Conservation (phyloP, 345 rosid genomes). For the Bruguiera parviflora region DNA sequence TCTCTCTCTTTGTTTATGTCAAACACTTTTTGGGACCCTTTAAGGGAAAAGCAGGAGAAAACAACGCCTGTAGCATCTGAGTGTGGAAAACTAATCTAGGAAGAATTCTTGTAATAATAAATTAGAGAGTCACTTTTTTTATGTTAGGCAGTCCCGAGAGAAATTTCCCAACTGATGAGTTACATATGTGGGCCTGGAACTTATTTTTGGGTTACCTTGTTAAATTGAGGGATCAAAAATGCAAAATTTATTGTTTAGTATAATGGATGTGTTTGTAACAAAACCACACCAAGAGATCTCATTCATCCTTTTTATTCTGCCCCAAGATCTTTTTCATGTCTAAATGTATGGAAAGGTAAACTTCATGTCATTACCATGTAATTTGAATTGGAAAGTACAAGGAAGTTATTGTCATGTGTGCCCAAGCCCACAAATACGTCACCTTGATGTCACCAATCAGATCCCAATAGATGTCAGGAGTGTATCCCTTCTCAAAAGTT, state of each 20-base stretch:
- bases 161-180: too few relatives aligned
- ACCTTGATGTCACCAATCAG: neutral
- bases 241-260: neutral
- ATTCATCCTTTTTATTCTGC: too few relatives aligned
- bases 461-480: conserved; percentile 11
- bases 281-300: too few relatives aligned
- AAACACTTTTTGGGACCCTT: neutral
- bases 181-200: neutral
- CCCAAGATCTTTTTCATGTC: too few relatives aligned
- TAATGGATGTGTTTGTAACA: too few relatives aligned
- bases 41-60: neutral
- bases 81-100: neutral
- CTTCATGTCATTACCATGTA: neutral
- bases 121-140: neutral
- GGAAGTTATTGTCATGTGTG: neutral
- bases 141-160: too few relatives aligned
- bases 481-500: conserved; percentile 16
- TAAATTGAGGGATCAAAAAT: neutral
- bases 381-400: neutral
- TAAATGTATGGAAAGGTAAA: too few relatives aligned
- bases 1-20: neutral
- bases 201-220: neutral
- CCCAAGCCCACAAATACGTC: neutral
- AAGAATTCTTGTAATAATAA: neutral
- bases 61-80: neutral